These are phyloP conservation scores for Marsdenia floribunda DNA, from an alignment of 257 asterid genomes.

Conservation along the genomic window DNA sequence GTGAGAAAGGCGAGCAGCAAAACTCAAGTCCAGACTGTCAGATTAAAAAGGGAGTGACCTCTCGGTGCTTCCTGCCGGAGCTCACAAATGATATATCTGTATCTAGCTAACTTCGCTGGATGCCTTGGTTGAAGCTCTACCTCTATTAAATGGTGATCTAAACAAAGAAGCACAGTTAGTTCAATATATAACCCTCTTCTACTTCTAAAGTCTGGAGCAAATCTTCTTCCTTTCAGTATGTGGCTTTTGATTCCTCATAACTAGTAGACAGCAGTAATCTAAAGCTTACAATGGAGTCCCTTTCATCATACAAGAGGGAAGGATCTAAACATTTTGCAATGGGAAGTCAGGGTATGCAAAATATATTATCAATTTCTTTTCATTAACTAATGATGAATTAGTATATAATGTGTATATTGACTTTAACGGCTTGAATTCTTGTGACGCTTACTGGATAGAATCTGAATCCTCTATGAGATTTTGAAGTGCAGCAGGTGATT, in stretches of 20 bases:
- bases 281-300: not conserved
- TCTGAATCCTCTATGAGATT: constrained; percentile 48
- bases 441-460: constrained; percentile 46
- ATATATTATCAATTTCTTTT: not conserved
- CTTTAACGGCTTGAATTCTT: not conserved
- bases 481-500: constrained; percentile 24
- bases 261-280: not conserved
- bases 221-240: not conserved
- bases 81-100: constrained; percentile 77
- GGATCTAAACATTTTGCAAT: not conserved
- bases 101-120: constrained; percentile 58
- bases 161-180: constrained; percentile 7
- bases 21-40: constrained; percentile 28
- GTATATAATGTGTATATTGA: not conserved
- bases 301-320: not conserved
- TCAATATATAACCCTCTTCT: not conserved
- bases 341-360: not conserved
- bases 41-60: constrained; percentile 27
- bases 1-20: constrained; percentile 53
- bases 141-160: constrained; percentile 85
- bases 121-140: constrained; percentile 39
- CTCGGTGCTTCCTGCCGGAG: constrained; percentile 43
- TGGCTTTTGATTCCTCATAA: not conserved
- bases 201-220: not conserved
- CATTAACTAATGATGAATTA: constrained; percentile 1